Base-by-base conservation (phyloP, 495 filamentous ascomycete genomes). In the Neurospora terricola region DNA sequence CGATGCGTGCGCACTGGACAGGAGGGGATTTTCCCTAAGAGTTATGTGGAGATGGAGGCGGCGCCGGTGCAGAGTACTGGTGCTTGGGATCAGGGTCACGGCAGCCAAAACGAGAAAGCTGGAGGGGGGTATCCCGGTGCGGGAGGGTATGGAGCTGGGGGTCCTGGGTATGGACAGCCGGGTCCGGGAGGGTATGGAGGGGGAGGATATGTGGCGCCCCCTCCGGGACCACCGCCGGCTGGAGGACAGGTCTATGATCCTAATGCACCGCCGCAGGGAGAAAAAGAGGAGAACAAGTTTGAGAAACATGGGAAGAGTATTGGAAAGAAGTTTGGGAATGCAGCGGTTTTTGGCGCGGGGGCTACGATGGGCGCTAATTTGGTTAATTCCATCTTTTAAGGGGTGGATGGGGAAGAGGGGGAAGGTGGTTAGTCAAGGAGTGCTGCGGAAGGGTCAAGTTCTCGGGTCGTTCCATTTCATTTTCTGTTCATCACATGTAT, bases 311-410 rank as follows among this genome's bases (percentile, higher is more conserved):
- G 87, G 10, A 92, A 91, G 85, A 92, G 92, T 80, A 88, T 93
- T 81, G 91, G 91, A 30, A 92, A 92, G 87, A 93, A 93, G 83
- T 72, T 93, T 75, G 90, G 90, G 12, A 91, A 90, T 78, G 88
- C 88, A n/a, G 89, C 90, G 18, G 91, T 93, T 74, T 94, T 93
- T 78, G 92, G 92, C 74, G 92, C 92, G 62, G 94, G 94, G 77
- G 94, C 94, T 73, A 96, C 96, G 5, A 89, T 98, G 73, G 96
- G 96, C 38, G 88, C 90, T 72, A 94, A 97, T 74, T 91, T 98
- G 78, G 96, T 98, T 72, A 96, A 97, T 80, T 88, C 90, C 71
- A 96, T 98, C 70, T 96, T 97, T 10, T 27, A 27, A 37, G n/a
- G n/a, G n/a, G n/a, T 66, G 38, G 36, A 37, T n/a, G n/a, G 10